A percentile compares a stretch with the other conserved stretches of the same genome.
Conservation (phyloP, 78 protist genomes). For the Neovahlkampfia damariscottae region DNA sequence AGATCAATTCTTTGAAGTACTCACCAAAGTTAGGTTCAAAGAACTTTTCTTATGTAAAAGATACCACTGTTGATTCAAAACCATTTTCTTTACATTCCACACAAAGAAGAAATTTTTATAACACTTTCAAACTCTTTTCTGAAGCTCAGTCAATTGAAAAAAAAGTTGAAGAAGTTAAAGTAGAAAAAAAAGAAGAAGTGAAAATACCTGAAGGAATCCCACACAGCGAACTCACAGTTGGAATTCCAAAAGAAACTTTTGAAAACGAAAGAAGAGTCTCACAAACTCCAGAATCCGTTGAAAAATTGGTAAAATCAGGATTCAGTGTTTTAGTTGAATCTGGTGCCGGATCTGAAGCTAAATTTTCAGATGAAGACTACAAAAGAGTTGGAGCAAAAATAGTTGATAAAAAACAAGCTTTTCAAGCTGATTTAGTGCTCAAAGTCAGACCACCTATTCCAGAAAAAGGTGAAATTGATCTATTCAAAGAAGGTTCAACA, state of each 20-base stretch:
- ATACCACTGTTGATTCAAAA: too few relatives aligned
- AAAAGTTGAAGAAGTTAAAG: too few relatives aligned
- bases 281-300: constrained; percentile 47
- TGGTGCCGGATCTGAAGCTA: constrained; percentile 44
- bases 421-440: constrained; percentile 36
- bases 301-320: constrained; percentile 33
- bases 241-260: constrained; percentile 43
- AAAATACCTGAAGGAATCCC: neutral
- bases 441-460: constrained; percentile 32
- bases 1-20: too few relatives aligned
- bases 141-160: too few relatives aligned
- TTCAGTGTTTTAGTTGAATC: constrained; percentile 38
- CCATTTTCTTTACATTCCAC: too few relatives aligned
- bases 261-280: constrained; percentile 43
- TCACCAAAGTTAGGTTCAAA: too few relatives aligned
- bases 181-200: neutral
- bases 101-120: too few relatives aligned
- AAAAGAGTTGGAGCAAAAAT: constrained; percentile 22
- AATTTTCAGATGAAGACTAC: constrained; percentile 37
- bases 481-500: constrained; percentile 30
- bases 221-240: constrained; percentile 31
- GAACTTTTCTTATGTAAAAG: too few relatives aligned
- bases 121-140: too few relatives aligned
- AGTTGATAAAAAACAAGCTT: constrained; percentile 2
- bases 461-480: constrained; percentile 35